Evolutionary conservation across 768 basidiomycete species (phyloP).

Genomic region (Boletus rufocinnamomeus): DNA sequence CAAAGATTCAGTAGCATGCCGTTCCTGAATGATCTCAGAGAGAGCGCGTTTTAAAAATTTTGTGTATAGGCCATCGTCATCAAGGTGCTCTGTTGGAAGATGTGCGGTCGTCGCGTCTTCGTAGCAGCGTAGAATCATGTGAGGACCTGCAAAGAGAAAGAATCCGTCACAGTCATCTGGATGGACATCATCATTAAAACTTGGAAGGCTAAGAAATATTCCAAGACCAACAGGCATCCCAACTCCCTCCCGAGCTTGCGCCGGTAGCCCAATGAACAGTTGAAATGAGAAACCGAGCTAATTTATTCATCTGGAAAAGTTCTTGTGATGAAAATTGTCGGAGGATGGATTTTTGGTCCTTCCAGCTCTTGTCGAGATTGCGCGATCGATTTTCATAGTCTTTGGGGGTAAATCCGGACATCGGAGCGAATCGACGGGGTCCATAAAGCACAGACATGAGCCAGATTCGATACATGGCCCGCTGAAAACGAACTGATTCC

Average conservation of each 20-base stretch:
- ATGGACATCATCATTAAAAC: not conserved
- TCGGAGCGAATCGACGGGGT: not conserved
- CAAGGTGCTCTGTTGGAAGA: not conserved
- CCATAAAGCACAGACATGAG: slow-evolving; percentile 19
- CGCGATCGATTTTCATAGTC: too few relatives aligned
- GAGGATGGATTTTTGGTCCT: not conserved
- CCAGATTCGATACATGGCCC: slow-evolving; percentile 33
- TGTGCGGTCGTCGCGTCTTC: not conserved
- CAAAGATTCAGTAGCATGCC: not conserved
- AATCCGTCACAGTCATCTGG: slow-evolving; percentile 2
- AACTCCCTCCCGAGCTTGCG: not conserved
- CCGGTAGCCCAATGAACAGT: not conserved
- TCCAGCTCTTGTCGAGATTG: slow-evolving; percentile 1
- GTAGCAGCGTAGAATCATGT: slow-evolving; percentile 8
- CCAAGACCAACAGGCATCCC: not conserved
- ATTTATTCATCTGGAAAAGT: not conserved
- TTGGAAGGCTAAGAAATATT: not conserved
- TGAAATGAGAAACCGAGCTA: not conserved
- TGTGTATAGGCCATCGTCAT: not conserved
- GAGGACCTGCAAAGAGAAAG: slow-evolving; percentile 16
- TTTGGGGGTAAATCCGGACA: too few relatives aligned
- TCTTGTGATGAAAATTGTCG: slow-evolving; percentile 3
- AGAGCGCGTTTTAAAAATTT: not conserved
- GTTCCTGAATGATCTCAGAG: not conserved
- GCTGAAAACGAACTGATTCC: slow-evolving; percentile 35